These are phyloP conservation scores for Hondaea fermentalgiana DNA, from an alignment of 108 stramenopile species.

Conservation along the genomic window DNA sequence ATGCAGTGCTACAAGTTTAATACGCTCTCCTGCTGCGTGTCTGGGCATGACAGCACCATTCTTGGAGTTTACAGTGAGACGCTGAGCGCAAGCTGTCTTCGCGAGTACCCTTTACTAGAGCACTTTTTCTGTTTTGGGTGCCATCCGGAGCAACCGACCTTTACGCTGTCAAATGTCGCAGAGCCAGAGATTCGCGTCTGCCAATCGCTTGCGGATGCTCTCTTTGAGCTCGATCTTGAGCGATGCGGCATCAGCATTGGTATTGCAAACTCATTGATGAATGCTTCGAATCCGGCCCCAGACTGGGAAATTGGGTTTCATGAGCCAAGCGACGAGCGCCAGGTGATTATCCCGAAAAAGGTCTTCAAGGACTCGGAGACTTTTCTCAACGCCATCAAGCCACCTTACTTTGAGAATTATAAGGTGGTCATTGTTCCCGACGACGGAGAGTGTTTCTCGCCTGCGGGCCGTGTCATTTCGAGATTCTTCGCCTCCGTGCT, in stretches of 20 bases:
- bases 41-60: background rate
- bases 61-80: background rate
- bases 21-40: background rate
- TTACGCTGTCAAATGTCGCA: background rate
- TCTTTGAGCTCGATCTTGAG: background rate
- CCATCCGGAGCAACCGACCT: background rate
- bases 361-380: background rate
- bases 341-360: background rate
- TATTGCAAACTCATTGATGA: background rate
- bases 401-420: conserved; percentile 1
- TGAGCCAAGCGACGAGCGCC: background rate
- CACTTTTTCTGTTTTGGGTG: background rate
- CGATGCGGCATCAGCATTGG: background rate
- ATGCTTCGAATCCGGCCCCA: background rate
- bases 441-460: background rate
- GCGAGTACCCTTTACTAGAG: background rate
- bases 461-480: background rate
- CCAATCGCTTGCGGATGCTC: background rate
- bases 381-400: background rate
- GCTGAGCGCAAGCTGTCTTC: background rate
- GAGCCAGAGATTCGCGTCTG: background rate
- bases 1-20: conserved; percentile 9
- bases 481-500: background rate
- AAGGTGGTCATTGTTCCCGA: background rate
- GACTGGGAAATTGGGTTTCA: background rate